Evolutionary conservation across 1,284 basidiomycete genomes (phyloP), one percentile per base, ranked within the genome.

Genomic region (Tetrapyrgos nigripes): DNA sequence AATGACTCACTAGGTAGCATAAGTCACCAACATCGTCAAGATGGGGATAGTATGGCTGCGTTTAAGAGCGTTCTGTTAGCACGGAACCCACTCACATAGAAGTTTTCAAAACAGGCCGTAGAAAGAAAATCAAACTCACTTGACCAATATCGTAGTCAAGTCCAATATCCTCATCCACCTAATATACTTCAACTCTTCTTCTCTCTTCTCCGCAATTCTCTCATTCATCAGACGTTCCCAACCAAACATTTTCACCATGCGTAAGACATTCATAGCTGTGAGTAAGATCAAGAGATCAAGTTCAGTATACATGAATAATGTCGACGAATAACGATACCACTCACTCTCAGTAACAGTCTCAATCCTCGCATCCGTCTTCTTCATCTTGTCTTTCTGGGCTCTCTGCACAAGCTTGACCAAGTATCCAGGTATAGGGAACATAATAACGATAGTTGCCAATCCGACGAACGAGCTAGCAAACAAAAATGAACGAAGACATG

Each of bases 211-310:
- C 2, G 72, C 66, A 13, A 86, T 73, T 46, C 77, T 70, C n/a
- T 74, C 69, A 50, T 76, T 70, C 64, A 84, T 79, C 29, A 76
- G 72, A 4, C 66, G 66, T 61, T 85, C 83, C 84, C 84, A 87
- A 9, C 79, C 85, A 63, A 88, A 88, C 62, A 88, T 80, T 68
- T 88, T 88, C 71, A 85, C 73, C 72, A 83, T 82, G 11, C 80
- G 69, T 9, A 76, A 58, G 2, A 74, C 62, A 29, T 66, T 76
- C 67, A 75, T 64, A 19, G 68, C 74, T 76, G 50, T 8, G 44
- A 31, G 2, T 45, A 46, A 40, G n/a, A 13, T n/a, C 5, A 47
- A 6, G 9, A 47, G 27, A 26, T 47, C 19, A n/a, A 4, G 10
- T 14, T 13, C 19, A 11, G 45, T 24, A 23, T 13, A 5, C 13